These are phyloP conservation scores for Terana coerulea DNA, from an alignment of 768 basidiomycete species.

Conservation along the genomic window DNA sequence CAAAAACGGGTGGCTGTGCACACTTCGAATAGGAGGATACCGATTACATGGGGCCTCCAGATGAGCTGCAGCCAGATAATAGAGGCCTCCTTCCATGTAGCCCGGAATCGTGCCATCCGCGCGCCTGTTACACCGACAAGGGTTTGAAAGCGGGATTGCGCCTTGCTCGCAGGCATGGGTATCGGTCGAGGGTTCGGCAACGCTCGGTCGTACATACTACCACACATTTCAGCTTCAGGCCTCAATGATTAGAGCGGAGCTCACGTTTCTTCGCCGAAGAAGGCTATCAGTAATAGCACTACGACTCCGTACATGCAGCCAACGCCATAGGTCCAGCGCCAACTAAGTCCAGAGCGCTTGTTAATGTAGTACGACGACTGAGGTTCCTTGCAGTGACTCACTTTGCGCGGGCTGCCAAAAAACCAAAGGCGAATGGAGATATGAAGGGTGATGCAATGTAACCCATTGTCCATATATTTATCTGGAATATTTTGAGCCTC, in stretches of 20 bases:
- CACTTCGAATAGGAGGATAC: slow-evolving; percentile 51
- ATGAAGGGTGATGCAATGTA: slow-evolving; percentile 63
- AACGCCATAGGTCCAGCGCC: slow-evolving; percentile 66
- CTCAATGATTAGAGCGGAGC: slow-evolving; percentile 14
- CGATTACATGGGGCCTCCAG: slow-evolving; percentile 59
- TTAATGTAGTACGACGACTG: neutral
- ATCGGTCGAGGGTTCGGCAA: slow-evolving; percentile 37
- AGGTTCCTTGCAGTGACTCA: slow-evolving; percentile 16
- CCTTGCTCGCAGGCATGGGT: slow-evolving; percentile 37
- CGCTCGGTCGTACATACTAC: slow-evolving; percentile 60
- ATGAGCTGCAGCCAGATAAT: slow-evolving; percentile 45
- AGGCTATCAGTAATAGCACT: slow-evolving; percentile 51
- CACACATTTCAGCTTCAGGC: slow-evolving; percentile 1
- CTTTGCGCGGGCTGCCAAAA: slow-evolving; percentile 55
- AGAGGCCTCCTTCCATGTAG: slow-evolving; percentile 45
- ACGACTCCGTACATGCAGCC: slow-evolving; percentile 54
- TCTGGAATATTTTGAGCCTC: slow-evolving; percentile 28
- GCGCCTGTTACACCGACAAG: slow-evolving; percentile 60
- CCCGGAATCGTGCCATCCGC: slow-evolving; percentile 52
- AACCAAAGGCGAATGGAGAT: slow-evolving; percentile 65
- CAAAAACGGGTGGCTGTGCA: too few species aligned
- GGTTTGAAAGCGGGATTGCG: slow-evolving; percentile 52
- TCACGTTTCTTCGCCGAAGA: slow-evolving; percentile 67
- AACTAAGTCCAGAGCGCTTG: slow-evolving; percentile 26
- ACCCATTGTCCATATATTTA: slow-evolving; percentile 72